phyloP scores from a whole-genome alignment of 257 asterid species.

The Capsicum chinense region DNA sequence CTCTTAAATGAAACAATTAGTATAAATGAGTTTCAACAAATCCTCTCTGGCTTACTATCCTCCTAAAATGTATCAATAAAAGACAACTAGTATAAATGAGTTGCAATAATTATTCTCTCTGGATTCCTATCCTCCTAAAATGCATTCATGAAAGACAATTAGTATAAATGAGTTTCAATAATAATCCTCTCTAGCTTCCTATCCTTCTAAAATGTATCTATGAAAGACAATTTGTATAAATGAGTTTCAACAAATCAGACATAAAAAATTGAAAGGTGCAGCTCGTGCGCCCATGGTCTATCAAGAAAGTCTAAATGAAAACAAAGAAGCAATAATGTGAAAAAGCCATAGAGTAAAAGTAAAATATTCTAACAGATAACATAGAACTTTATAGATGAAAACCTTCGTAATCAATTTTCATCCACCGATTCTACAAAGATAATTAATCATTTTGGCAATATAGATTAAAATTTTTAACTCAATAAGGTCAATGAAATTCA shows the following conservation, averaged over 20 bases:
- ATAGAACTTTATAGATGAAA: background rate
- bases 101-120: no score
- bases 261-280: background rate
- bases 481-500: background rate
- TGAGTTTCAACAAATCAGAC: background rate
- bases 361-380: background rate
- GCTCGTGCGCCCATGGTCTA: background rate
- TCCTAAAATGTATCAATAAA: no score
- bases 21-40: no score
- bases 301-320: background rate
- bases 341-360: slow-evolving; percentile 17
- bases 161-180: no score
- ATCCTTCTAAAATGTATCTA: slow-evolving; percentile 59
- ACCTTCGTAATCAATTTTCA: background rate
- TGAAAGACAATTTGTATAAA: slow-evolving; percentile 11
- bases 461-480: background rate
- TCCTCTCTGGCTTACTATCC: no score
- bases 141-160: no score
- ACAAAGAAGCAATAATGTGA: background rate
- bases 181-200: slow-evolving; percentile 43
- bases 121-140: no score
- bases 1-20: no score
- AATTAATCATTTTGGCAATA: background rate
- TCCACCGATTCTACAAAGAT: background rate
- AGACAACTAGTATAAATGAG: no score